These are phyloP conservation scores for Dipodascus albidus DNA, from an alignment of 805 yeast genomes.

Conservation along the genomic window DNA sequence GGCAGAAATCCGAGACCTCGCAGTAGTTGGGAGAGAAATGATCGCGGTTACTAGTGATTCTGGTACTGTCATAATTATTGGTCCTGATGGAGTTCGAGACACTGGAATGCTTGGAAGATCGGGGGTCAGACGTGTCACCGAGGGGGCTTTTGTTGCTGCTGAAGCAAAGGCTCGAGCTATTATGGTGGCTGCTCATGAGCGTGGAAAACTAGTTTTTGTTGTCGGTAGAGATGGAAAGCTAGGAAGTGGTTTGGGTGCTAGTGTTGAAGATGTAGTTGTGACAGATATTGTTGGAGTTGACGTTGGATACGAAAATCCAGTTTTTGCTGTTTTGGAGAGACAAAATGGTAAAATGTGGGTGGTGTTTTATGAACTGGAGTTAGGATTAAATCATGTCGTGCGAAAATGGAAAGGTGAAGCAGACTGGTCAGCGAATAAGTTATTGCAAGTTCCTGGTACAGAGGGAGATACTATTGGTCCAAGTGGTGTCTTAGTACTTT, in stretches of 20 bases:
- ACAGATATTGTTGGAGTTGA: conserved; percentile 50
- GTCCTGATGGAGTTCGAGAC: not conserved
- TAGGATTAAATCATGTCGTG: conserved; percentile 71
- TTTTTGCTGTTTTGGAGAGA: conserved; percentile 70
- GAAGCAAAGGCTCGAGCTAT: conserved; percentile 67
- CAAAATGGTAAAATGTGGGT: conserved; percentile 28
- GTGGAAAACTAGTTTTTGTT: conserved; percentile 58
- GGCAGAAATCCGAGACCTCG: not conserved
- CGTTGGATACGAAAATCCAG: conserved; percentile 71
- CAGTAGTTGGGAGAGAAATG: not conserved
- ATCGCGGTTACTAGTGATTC: not conserved
- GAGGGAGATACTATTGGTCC: conserved; percentile 40
- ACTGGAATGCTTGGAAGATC: conserved; percentile 21
- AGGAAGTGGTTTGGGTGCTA: conserved; percentile 67
- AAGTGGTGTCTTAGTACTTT: conserved; percentile 57
- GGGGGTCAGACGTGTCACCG: conserved; percentile 63
- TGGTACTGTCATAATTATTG: not conserved
- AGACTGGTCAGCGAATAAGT: conserved; percentile 32
- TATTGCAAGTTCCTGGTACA: conserved; percentile 64
- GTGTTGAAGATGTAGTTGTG: conserved; percentile 39
- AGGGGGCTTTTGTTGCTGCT: conserved; percentile 58
- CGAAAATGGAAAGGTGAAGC: conserved; percentile 35
- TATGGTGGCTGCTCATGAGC: conserved; percentile 62
- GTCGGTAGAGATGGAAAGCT: conserved; percentile 41
- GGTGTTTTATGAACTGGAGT: conserved; percentile 65